Evolutionary conservation across 805 yeast species (phyloP), one percentile per base, ranked within the genome.

Genomic region (Spathaspora boniae): DNA sequence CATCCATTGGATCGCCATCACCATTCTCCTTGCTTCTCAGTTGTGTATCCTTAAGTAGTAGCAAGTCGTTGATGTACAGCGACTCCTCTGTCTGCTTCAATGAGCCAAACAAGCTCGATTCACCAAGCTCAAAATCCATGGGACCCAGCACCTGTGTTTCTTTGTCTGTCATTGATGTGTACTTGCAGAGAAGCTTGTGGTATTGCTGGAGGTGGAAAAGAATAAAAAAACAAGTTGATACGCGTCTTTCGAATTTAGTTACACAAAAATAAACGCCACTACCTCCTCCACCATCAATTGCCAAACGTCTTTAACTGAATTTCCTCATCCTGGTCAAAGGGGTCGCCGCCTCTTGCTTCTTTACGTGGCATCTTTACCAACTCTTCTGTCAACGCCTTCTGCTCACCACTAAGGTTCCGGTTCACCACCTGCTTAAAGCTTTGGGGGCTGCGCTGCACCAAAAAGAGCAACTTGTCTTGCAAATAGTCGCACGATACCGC

Each of bases 401-500:
- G 80, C 0, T 56, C 58, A 0, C 45, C 54, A 21, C 59, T 60
- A 12, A 80, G 52, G 0, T 48, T 47, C 1, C 49, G 53, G 18
- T 53, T 62, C 9, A 80, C 63, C 3, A 70, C 73, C 0, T 31
- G 26, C 43, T 80, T 81, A 60, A 82, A 81, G 6, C 60, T 50
- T 2, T 50, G 58, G 0, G 79, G 64, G 38, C 68, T 61, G 33
- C 67, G 50, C 11, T 60, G 56, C 11, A 79, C 63, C 37, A 82
- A 56, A 6, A 63, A 62, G 20, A 78, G 29, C 31, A 81, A 41
- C 40, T 74, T 72, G 9, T 62, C 66, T 39, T 70, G 77, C 5
- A 72, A 48, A 31, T 76, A 77, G 2, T 44, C 44, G 11, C 51
- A 58, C 37, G 60, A 45, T 4, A 60, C 26, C 1, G 28, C 29